Evolutionary conservation across 2,329 filamentous ascomycete species (phyloP).

Genomic region (Penicillium sp.): DNA sequence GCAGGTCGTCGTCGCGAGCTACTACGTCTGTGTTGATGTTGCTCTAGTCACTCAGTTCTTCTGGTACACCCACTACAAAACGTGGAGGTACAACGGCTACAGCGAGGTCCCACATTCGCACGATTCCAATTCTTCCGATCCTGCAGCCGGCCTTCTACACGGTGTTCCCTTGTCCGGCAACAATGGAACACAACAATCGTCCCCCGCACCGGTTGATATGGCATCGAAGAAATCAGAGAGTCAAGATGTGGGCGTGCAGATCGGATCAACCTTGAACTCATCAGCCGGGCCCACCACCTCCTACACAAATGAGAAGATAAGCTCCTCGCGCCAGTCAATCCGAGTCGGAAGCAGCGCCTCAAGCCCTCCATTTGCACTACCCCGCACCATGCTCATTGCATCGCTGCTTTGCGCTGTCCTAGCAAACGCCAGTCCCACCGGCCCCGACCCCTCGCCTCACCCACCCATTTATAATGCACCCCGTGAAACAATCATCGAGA

Average conservation of each 20-base stretch:
- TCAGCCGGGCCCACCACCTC: slow-evolving; percentile 29
- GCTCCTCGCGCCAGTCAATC: slow-evolving; percentile 33
- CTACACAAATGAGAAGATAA: slow-evolving; percentile 42
- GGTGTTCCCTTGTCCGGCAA: slow-evolving; percentile 42
- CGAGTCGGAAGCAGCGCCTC: slow-evolving; percentile 31
- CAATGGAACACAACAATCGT: slow-evolving; percentile 24
- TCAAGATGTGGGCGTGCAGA: slow-evolving; percentile 34
- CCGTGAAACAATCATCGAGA: slow-evolving; percentile 40
- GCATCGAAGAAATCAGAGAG: slow-evolving; percentile 28
- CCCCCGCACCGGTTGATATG: slow-evolving; percentile 23
- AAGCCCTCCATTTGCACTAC: slow-evolving; percentile 39
- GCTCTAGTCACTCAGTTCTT: slow-evolving; percentile 66
- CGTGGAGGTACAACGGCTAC: slow-evolving; percentile 47
- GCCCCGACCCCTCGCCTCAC: slow-evolving; percentile 24
- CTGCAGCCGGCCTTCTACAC: slow-evolving; percentile 38
- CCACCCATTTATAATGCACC: slow-evolving; percentile 24
- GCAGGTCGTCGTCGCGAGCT: slow-evolving; percentile 67
- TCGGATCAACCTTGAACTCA: slow-evolving; percentile 25
- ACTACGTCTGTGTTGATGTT: slow-evolving; percentile 70
- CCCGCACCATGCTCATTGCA: slow-evolving; percentile 50
- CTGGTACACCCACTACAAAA: slow-evolving; percentile 65
- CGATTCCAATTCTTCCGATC: slow-evolving; percentile 32
- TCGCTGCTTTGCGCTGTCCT: slow-evolving; percentile 51
- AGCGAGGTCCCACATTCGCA: slow-evolving; percentile 31
- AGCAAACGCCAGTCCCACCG: slow-evolving; percentile 46